Percentiles rank a stretch among this genome's conserved stretches.
phyloP scores from a whole-genome alignment of 2,329 filamentous ascomycete genomes.

The Cyphellophora europaea region DNA sequence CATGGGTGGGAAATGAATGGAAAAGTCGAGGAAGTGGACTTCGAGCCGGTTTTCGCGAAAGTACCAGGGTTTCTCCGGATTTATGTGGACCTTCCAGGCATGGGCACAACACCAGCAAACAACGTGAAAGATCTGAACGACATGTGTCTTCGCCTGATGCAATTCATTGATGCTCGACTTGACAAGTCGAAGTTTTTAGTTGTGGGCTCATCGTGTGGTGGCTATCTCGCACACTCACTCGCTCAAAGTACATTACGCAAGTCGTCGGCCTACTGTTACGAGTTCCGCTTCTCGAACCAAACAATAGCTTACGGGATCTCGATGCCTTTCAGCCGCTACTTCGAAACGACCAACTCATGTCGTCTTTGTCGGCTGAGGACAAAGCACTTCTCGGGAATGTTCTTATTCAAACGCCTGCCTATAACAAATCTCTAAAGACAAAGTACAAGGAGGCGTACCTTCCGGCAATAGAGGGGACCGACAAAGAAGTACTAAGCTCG shows the following conservation, averaged over 20 bases:
- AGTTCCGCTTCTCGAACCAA: conserved; percentile 21
- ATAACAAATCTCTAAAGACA: conserved; percentile 16
- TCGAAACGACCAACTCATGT: conserved; percentile 18
- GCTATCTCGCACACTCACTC: conserved; percentile 21
- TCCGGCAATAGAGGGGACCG: conserved; percentile 16
- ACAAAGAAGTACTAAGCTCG: conserved; percentile 18
- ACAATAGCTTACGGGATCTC: conserved; percentile 18
- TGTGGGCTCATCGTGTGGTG: conserved; percentile 22
- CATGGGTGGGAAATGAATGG: conserved; percentile 21
- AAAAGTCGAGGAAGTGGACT: conserved; percentile 19
- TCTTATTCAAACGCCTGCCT: conserved; percentile 21
- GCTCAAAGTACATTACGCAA: conserved; percentile 19
- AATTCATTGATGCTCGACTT: conserved; percentile 22
- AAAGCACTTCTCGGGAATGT: conserved; percentile 18
- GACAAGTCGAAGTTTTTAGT: conserved; percentile 18
- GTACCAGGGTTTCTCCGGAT: conserved; percentile 17
- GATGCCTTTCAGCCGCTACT: conserved; percentile 20
- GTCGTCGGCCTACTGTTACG: conserved; percentile 21
- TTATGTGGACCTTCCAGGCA: conserved; percentile 23
- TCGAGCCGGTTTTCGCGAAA: conserved; percentile 22
- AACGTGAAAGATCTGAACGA: conserved; percentile 20
- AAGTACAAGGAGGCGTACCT: conserved; percentile 13
- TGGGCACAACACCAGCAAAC: conserved; percentile 21
- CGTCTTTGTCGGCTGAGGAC: conserved; percentile 17
- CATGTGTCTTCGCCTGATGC: conserved; percentile 18